Evolutionary conservation across 495 filamentous ascomycete genomes (phyloP).

Genomic region (Lophiotrema nucula): DNA sequence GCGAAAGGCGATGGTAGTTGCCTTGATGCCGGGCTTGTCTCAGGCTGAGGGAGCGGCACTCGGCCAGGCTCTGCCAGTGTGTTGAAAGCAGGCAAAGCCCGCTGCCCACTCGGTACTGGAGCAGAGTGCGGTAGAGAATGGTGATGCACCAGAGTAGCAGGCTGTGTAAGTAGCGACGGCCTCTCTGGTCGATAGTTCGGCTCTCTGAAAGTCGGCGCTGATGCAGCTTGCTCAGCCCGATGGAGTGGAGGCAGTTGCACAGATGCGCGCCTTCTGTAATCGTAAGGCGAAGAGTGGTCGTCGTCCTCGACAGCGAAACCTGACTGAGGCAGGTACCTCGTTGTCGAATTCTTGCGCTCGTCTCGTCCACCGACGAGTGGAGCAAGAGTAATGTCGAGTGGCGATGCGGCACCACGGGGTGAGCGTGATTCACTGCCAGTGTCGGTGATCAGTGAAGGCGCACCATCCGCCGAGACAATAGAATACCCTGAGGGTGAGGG

Average conservation of each 20-base stretch:
- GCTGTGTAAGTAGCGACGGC: constrained; percentile 29
- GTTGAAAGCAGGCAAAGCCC: constrained; percentile 19
- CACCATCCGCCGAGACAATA: constrained; percentile 58
- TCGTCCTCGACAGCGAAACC: constrained; percentile 34
- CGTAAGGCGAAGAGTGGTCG: constrained; percentile 24
- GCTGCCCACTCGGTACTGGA: constrained; percentile 14
- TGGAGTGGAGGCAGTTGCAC: constrained; percentile 31
- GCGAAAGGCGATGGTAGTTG: constrained; percentile 30
- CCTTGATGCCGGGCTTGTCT: constrained; percentile 18
- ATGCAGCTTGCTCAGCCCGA: constrained; percentile 5
- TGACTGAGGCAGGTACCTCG: constrained; percentile 28
- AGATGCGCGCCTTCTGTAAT: constrained; percentile 22
- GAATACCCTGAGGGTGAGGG: constrained; percentile 67
- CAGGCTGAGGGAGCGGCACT: constrained; percentile 6
- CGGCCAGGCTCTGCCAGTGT: constrained; percentile 24
- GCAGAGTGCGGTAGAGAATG: constrained; percentile 18
- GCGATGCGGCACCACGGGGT: constrained; percentile 35
- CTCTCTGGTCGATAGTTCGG: constrained; percentile 21
- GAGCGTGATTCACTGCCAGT: constrained; percentile 58
- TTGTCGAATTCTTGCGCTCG: constrained; percentile 34
- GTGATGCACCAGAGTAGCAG: constrained; percentile 18
- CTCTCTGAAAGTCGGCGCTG: constrained; percentile 16
- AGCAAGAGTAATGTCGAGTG: constrained; percentile 37
- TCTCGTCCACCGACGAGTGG: constrained; percentile 35
- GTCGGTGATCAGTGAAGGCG: constrained; percentile 72